Conservation (phyloP, 257 asterid genomes). For the Schizonepeta tenuifolia region DNA sequence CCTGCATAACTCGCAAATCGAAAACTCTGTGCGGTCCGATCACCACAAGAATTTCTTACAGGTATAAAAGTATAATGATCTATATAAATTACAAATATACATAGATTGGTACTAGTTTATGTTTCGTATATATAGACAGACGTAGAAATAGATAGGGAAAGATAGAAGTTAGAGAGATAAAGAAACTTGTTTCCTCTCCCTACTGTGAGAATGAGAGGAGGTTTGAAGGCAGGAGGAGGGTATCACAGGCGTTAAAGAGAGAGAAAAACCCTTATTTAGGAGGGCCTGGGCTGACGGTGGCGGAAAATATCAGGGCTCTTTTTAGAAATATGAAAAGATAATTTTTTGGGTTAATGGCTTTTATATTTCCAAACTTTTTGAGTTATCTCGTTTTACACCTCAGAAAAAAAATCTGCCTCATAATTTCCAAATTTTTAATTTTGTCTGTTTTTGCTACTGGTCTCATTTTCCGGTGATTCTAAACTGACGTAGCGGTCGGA, state of each 20-base stretch:
- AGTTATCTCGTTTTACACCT: too few relatives aligned
- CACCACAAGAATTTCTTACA: slow-evolving; percentile 32
- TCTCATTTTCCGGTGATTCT: too few relatives aligned
- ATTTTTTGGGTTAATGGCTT: too few relatives aligned
- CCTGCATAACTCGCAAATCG: slow-evolving; percentile 61
- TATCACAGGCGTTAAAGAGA: slow-evolving; percentile 38
- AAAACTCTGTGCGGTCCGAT: slow-evolving; percentile 39
- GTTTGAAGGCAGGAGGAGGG: neutral
- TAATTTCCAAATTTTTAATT: too few relatives aligned
- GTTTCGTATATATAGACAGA: neutral
- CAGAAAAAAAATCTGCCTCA: too few relatives aligned
- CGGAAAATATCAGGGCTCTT: slow-evolving; percentile 18
- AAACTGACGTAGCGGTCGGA: too few relatives aligned
- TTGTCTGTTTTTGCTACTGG: too few relatives aligned
- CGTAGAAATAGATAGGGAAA: slow-evolving; percentile 22
- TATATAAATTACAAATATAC: slow-evolving; percentile 27
- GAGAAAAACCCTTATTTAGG: slow-evolving; percentile 42
- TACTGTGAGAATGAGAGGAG: slow-evolving; percentile 36
- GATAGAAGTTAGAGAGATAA: slow-evolving; percentile 36
- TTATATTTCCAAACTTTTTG: too few relatives aligned
- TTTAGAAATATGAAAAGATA: neutral
- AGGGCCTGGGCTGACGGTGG: slow-evolving; percentile 31
- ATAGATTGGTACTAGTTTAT: slow-evolving; percentile 20
- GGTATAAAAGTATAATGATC: slow-evolving; percentile 28
- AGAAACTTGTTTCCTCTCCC: slow-evolving; percentile 61